phyloP scores from a whole-genome alignment of 202 grass and related monocot genomes.

The Schoenoplectus tabernaemontani region DNA sequence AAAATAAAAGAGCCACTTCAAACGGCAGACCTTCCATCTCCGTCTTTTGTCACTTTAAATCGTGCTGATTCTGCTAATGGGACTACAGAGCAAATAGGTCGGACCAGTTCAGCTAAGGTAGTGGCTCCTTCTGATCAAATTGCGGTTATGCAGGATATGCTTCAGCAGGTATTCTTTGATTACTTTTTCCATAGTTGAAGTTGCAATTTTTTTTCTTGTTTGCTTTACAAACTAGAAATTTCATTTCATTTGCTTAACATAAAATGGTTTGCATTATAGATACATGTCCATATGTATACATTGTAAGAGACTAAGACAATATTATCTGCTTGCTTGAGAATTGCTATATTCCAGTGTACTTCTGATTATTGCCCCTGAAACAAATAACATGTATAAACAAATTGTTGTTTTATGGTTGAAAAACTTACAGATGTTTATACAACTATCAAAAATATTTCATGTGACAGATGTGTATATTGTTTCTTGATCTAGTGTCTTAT shows the following conservation, averaged over 20 bases:
- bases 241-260: neutral
- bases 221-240: neutral
- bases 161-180: conserved; percentile 54
- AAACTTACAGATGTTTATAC: neutral
- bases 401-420: neutral
- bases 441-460: neutral
- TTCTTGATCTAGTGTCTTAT: neutral
- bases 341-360: neutral
- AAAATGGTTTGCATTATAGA: neutral
- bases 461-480: neutral
- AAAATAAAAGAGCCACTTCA: conserved; percentile 36
- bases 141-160: conserved; percentile 45
- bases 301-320: neutral
- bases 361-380: neutral
- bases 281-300: neutral
- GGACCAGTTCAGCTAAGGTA: conserved; percentile 32
- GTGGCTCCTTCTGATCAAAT: conserved; percentile 37
- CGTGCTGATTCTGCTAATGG: conserved; percentile 49
- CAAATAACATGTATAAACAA: neutral
- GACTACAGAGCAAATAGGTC: conserved; percentile 1
- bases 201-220: neutral
- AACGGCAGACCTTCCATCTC: conserved; percentile 30
- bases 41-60: conserved; percentile 34
- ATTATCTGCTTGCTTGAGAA: neutral
- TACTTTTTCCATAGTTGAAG: neutral